These are phyloP conservation scores for Emmonsia crescens DNA, from an alignment of 2,329 filamentous ascomycete genomes.

Conservation along the genomic window DNA sequence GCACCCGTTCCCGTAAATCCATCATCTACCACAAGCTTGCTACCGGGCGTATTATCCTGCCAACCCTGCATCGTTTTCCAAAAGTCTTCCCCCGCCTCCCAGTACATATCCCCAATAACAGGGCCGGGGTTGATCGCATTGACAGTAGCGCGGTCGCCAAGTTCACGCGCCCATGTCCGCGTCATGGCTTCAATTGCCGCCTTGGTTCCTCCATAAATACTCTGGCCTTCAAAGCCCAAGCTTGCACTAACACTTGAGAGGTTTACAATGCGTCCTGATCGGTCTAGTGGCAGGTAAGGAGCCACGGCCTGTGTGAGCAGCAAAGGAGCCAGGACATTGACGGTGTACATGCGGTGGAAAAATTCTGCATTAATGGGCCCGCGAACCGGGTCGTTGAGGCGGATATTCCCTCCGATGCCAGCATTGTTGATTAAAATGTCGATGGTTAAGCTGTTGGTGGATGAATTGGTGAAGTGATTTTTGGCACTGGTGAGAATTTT, in stretches of 20 bases:
- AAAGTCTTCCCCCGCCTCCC: constrained; percentile 45
- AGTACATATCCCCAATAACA: constrained; percentile 57
- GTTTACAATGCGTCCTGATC: constrained; percentile 54
- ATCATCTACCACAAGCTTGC: constrained; percentile 49
- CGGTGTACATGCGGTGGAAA: constrained; percentile 61
- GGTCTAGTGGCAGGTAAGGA: constrained; percentile 59
- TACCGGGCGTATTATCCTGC: constrained; percentile 54
- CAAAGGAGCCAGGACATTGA: constrained; percentile 75
- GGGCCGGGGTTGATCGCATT: constrained; percentile 58
- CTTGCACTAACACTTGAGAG: constrained; percentile 48
- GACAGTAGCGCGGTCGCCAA: constrained; percentile 51
- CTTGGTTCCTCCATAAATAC: constrained; percentile 56
- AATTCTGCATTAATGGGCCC: constrained; percentile 50
- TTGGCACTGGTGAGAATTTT: constrained; percentile 49
- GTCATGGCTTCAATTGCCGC: constrained; percentile 59
- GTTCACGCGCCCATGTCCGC: constrained; percentile 54
- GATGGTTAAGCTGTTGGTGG: constrained; percentile 48
- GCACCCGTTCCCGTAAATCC: constrained; percentile 37
- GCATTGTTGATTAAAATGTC: constrained; percentile 87
- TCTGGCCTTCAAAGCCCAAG: constrained; percentile 48
- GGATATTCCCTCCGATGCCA: constrained; percentile 44
- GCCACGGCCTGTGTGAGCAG: constrained; percentile 63
- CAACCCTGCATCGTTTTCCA: constrained; percentile 49
- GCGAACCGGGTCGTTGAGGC: constrained; percentile 53
- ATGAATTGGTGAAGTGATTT: constrained; percentile 42